Conservation (phyloP, 1,139 yeast species). For the Wickerhamomyces sp. region DNA sequence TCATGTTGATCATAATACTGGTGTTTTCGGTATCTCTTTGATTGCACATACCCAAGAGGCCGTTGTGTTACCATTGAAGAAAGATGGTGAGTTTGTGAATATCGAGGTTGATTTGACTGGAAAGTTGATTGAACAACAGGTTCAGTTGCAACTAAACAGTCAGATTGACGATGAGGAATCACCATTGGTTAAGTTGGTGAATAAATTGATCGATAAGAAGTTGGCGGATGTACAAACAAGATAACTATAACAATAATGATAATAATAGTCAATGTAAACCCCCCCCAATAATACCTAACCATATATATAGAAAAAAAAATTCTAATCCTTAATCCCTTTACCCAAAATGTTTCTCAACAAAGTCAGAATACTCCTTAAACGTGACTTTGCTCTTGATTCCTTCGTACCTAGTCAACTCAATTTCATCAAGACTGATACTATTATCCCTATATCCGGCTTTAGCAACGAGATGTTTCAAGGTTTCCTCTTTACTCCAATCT, state of each 20-base stretch:
- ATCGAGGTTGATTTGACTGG: slow-evolving; percentile 95
- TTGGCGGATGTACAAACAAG: no score
- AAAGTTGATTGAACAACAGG: slow-evolving; percentile 84
- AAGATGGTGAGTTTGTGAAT: slow-evolving; percentile 63
- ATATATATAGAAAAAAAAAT: no score
- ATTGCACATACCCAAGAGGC: slow-evolving; percentile 85
- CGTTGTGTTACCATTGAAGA: slow-evolving; percentile 67
- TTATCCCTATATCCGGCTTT: slow-evolving; percentile 54
- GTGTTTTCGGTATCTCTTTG: slow-evolving; percentile 79
- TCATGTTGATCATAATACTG: slow-evolving; percentile 52
- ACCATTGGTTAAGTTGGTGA: slow-evolving; percentile 39
- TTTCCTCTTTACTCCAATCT: slow-evolving; percentile 70
- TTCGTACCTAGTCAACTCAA: slow-evolving; percentile 31
- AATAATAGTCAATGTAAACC: no score
- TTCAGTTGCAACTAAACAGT: slow-evolving; percentile 47
- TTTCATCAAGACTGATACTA: slow-evolving; percentile 10
- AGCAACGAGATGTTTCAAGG: slow-evolving; percentile 61
- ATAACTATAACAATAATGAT: no score
- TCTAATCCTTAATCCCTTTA: no score
- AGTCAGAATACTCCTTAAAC: slow-evolving; percentile 29
- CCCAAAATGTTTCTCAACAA: slow-evolving; percentile 5
- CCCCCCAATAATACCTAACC: no score
- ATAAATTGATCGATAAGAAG: slow-evolving; percentile 48
- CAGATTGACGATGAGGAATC: slow-evolving; percentile 43
- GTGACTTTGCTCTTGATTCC: slow-evolving; percentile 31